Percentiles rank a stretch among this genome's conserved stretches.
phyloP scores from a whole-genome alignment of 352 stramenopile genomes.

The Phytophthora lateralis region DNA sequence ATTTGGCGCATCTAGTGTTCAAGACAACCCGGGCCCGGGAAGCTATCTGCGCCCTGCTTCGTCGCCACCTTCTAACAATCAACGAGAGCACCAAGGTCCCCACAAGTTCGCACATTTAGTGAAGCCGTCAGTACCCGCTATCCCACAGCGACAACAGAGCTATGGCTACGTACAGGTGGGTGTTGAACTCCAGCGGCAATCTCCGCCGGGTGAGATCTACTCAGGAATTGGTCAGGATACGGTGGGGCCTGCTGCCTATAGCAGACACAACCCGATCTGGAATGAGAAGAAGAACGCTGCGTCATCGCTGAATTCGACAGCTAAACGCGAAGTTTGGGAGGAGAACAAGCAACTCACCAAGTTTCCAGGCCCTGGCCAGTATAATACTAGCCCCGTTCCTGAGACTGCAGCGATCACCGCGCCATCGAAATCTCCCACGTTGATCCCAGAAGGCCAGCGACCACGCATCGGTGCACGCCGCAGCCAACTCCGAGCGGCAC shows the following conservation, averaged over 20 bases:
- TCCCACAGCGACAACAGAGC: constrained; percentile 75
- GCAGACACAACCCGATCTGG: constrained; percentile 54
- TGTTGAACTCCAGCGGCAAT: constrained; percentile 47
- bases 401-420: constrained; percentile 11
- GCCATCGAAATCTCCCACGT: constrained; percentile 1
- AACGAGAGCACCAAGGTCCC: constrained; percentile 29
- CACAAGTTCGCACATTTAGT: constrained; percentile 51
- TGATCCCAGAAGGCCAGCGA: constrained; percentile 18
- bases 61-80: constrained; percentile 32
- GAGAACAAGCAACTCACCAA: constrained; percentile 50
- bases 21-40: constrained; percentile 76
- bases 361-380: constrained; percentile 71
- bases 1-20: constrained; percentile 65
- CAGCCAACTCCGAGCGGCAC: constrained; percentile 30
- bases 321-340: constrained; percentile 80
- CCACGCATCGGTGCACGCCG: constrained; percentile 32
- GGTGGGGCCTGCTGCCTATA: constrained; percentile 74
- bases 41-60: constrained; percentile 44
- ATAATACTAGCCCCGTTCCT: constrained; percentile 30
- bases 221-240: constrained; percentile 75
- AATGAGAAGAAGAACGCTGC: constrained; percentile 74
- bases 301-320: constrained; percentile 66
- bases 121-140: constrained; percentile 68
- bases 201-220: constrained; percentile 57
- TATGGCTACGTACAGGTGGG: constrained; percentile 72